Percentiles rank a stretch among this genome's conserved stretches.
phyloP scores from a whole-genome alignment of 1,284 basidiomycete genomes.

The Crepidotus sp. region DNA sequence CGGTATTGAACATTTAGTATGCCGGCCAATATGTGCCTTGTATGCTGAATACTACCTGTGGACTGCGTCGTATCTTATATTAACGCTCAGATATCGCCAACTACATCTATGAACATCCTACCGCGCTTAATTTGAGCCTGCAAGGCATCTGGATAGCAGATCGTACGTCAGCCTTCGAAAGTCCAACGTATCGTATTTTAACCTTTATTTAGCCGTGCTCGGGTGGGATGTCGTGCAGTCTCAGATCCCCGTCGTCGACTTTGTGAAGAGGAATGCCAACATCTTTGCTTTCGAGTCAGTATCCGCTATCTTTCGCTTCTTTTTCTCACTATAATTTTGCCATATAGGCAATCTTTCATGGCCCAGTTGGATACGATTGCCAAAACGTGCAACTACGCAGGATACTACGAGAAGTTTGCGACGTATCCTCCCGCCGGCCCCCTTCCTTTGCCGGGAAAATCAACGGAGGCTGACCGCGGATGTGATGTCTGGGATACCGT shows the following conservation, averaged over 20 bases:
- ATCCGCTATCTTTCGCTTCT: neutral
- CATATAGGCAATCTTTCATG: conserved; percentile 51
- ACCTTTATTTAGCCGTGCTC: conserved; percentile 35
- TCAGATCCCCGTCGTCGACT: conserved; percentile 60
- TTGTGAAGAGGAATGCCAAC: conserved; percentile 60
- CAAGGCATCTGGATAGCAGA: conserved; percentile 68
- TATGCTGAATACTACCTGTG: conserved; percentile 22
- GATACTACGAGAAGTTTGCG: conserved; percentile 53
- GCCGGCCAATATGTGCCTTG: conserved; percentile 59
- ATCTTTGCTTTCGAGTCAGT: conserved; percentile 64
- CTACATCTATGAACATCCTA: conserved; percentile 55
- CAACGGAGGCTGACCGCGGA: conserved; percentile 32
- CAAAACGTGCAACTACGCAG: conserved; percentile 50
- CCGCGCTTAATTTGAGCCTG: conserved; percentile 43
- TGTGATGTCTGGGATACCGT: conserved; percentile 65
- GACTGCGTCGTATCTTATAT: neutral
- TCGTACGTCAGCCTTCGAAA: conserved; percentile 38
- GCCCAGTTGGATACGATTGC: conserved; percentile 46
- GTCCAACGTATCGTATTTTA: neutral
- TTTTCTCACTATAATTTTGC: too few species aligned
- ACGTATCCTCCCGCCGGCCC: conserved; percentile 55
- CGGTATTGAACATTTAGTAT: conserved; percentile 30
- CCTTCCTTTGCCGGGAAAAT: conserved; percentile 52
- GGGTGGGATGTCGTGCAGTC: conserved; percentile 54
- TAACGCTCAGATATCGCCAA: conserved; percentile 57